These are phyloP conservation scores for Vanrija humicola DNA, from an alignment of 1,284 basidiomycete species.

Conservation along the genomic window DNA sequence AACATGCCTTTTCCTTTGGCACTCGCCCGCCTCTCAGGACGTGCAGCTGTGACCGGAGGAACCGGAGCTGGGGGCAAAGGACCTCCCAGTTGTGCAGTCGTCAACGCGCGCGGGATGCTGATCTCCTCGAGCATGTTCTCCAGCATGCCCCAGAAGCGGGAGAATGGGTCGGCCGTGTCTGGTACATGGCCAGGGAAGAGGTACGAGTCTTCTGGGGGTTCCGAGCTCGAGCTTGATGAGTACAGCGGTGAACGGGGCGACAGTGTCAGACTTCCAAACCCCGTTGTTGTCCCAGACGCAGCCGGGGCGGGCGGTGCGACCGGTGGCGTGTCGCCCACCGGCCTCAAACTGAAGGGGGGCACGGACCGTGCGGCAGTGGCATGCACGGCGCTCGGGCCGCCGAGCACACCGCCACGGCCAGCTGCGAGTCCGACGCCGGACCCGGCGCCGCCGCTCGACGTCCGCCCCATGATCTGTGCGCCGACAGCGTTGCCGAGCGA, in stretches of 20 bases:
- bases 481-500: too few relatives aligned
- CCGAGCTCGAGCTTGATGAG: constrained; percentile 37
- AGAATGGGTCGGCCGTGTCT: constrained; percentile 45
- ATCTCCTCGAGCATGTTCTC: constrained; percentile 48
- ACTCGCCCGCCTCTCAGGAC: too few relatives aligned
- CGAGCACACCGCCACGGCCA: neutral
- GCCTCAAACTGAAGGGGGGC: constrained; percentile 36
- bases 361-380: constrained; percentile 18
- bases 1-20: too few relatives aligned
- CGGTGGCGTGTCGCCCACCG: constrained; percentile 9
- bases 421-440: constrained; percentile 6
- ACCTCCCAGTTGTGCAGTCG: constrained; percentile 1
- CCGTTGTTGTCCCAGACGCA: neutral
- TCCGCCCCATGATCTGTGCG: neutral
- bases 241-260: constrained; percentile 27
- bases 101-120: constrained; percentile 40
- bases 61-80: neutral
- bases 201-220: constrained; percentile 31
- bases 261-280: neutral
- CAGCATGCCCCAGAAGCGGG: constrained; percentile 49
- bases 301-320: constrained; percentile 2
- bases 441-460: neutral
- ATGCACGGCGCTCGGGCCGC: constrained; percentile 3
- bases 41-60: neutral
- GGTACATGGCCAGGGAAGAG: constrained; percentile 33